Evolutionary conservation across 2,329 filamentous ascomycete genomes (phyloP).

Genomic region (Phyllosticta capitalensis): DNA sequence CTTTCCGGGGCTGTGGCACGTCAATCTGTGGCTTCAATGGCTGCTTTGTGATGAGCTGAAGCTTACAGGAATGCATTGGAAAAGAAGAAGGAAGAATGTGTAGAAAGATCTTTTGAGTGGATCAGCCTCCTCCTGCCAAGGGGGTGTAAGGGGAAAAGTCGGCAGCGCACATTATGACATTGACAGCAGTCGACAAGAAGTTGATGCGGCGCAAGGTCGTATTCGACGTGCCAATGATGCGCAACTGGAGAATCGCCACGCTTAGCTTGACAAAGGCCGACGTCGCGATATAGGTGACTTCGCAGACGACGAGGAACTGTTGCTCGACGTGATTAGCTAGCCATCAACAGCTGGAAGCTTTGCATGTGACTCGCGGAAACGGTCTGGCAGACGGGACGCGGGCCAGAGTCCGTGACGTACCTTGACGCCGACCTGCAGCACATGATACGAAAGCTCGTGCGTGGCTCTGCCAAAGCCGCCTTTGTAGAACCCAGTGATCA

Average conservation of each 20-base stretch:
- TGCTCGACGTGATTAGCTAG: background rate
- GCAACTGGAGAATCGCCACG: conserved; percentile 1
- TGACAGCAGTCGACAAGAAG: background rate
- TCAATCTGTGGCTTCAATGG: background rate
- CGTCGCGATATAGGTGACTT: conserved; percentile 1
- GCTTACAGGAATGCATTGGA: background rate
- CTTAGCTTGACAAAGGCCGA: conserved; percentile 2
- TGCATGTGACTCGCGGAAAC: background rate
- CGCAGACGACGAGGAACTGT: background rate
- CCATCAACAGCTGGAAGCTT: background rate
- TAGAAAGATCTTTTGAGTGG: background rate
- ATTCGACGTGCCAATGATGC: conserved; percentile 2
- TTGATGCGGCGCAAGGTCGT: conserved; percentile 1
- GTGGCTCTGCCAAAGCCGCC: background rate
- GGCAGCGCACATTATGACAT: background rate
- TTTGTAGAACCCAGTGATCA: background rate
- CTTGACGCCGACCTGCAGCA: background rate
- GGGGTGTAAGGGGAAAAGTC: no score
- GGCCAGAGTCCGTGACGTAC: background rate
- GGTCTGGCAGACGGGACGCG: no score
- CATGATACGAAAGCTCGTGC: background rate
- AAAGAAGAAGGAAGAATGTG: background rate
- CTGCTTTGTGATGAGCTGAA: no score
- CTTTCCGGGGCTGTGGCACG: background rate
- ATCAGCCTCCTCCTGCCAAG: no score